Conservation (phyloP, 768 basidiomycete genomes). For the Scleroderma citrinum region DNA sequence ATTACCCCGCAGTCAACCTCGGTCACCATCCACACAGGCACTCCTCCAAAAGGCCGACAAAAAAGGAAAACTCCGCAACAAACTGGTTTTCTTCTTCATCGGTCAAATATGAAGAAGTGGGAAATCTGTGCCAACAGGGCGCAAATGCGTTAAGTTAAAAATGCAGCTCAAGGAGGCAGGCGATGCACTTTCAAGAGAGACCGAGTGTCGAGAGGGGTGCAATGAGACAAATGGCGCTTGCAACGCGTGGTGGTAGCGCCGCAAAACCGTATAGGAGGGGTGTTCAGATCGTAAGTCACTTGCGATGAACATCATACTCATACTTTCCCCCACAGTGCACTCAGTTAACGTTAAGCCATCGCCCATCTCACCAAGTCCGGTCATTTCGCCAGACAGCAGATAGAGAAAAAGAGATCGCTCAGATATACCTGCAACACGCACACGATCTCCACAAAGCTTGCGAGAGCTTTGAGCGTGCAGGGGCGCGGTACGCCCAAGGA, state of each 20-base stretch:
- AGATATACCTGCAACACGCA: constrained; percentile 82
- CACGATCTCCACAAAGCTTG: constrained; percentile 80
- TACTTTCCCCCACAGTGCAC: constrained; percentile 61
- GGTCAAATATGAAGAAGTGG: constrained; percentile 90
- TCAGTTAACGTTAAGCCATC: constrained; percentile 78
- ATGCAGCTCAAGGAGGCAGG: constrained; percentile 90
- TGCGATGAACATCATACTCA: not conserved
- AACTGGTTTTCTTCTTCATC: constrained; percentile 87
- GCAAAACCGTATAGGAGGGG: constrained; percentile 93
- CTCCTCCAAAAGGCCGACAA: constrained; percentile 89
- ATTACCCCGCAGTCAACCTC: too few relatives aligned
- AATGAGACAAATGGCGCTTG: constrained; percentile 90
- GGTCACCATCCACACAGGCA: constrained; percentile 70
- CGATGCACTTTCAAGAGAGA: constrained; percentile 88
- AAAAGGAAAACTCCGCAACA: constrained; percentile 73
- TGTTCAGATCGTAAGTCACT: constrained; percentile 68
- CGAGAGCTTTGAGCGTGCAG: constrained; percentile 87
- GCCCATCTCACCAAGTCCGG: constrained; percentile 76
- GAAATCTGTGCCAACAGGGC: constrained; percentile 91
- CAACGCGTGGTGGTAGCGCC: constrained; percentile 98
- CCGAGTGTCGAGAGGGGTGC: constrained; percentile 86
- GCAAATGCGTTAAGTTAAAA: constrained; percentile 91
- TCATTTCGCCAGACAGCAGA: constrained; percentile 95
- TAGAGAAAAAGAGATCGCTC: constrained; percentile 94
- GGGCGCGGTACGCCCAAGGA: constrained; percentile 97